Conservation (phyloP, 2,329 filamentous ascomycete species). For the Exophiala xenobiotica region DNA sequence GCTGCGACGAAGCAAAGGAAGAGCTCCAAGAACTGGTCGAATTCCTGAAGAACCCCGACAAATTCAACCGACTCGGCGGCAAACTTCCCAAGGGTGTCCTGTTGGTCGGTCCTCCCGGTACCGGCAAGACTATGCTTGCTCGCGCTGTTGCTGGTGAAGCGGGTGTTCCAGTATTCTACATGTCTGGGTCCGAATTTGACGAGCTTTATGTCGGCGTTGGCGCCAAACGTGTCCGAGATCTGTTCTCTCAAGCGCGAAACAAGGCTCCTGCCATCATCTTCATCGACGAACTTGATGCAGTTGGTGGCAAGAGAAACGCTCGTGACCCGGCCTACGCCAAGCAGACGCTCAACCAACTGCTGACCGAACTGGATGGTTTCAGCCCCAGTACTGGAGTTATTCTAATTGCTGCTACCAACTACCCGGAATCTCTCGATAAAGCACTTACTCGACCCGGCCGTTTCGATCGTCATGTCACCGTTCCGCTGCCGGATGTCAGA, state of each 20-base stretch:
- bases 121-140: conserved; percentile 93
- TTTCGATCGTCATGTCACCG: conserved; percentile 89
- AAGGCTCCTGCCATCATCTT: conserved; percentile 94
- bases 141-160: conserved; percentile 95
- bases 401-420: conserved; percentile 94
- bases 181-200: conserved; percentile 98
- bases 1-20: conserved; percentile 97
- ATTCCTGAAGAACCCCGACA: conserved; percentile 88
- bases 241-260: conserved; percentile 77
- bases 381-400: conserved; percentile 93
- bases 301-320: conserved; percentile 90
- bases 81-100: conserved; percentile 97
- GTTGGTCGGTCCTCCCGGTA: conserved; percentile 91
- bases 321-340: conserved; percentile 93
- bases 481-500: conserved; percentile 86
- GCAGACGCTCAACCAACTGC: conserved; percentile 93
- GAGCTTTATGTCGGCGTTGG: conserved; percentile 97
- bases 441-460: conserved; percentile 90
- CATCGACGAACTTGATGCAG: conserved; percentile 91
- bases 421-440: conserved; percentile 90
- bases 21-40: conserved; percentile 96
- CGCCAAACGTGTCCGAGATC: conserved; percentile 90
- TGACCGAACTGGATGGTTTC: conserved; percentile 96
- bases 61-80: conserved; percentile 89
- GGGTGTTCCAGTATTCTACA: conserved; percentile 98